These are phyloP conservation scores for Skeletonema costatum DNA, from an alignment of 108 stramenopile species.

Conservation along the genomic window DNA sequence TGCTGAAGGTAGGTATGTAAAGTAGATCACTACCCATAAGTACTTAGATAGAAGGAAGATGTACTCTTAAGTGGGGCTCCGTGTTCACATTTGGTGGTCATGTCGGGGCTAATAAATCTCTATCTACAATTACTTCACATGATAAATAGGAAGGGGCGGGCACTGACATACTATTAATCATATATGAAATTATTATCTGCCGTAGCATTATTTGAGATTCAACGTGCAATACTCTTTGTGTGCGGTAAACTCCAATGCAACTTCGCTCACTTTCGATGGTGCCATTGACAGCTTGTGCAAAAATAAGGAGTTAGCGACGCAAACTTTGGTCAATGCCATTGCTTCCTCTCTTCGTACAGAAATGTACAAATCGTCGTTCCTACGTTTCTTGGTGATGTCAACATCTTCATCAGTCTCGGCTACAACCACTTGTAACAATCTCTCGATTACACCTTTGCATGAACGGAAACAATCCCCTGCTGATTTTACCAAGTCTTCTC, in stretches of 20 bases:
- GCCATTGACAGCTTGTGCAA: slow-evolving; percentile 54
- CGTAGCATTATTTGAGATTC: slow-evolving; percentile 38
- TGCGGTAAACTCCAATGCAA: slow-evolving; percentile 51
- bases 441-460: slow-evolving; percentile 53
- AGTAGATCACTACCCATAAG: no score
- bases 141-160: no score
- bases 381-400: slow-evolving; percentile 20
- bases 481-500: slow-evolving; percentile 56
- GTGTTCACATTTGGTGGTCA: no score
- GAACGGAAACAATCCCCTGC: slow-evolving; percentile 63
- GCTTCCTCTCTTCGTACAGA: slow-evolving; percentile 57
- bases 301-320: slow-evolving; percentile 71
- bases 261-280: slow-evolving; percentile 6
- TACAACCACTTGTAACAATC: slow-evolving; percentile 28
- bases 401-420: neutral
- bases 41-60: no score
- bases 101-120: no score
- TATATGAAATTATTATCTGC: neutral
- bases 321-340: slow-evolving; percentile 59
- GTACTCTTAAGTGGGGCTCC: no score
- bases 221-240: slow-evolving; percentile 64
- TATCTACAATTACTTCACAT: no score
- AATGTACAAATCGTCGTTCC: slow-evolving; percentile 33
- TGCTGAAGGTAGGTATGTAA: no score
- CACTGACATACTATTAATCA: neutral